Conservation (phyloP, 306 rosid genomes). For the Pterocarpus macrocarpus region DNA sequence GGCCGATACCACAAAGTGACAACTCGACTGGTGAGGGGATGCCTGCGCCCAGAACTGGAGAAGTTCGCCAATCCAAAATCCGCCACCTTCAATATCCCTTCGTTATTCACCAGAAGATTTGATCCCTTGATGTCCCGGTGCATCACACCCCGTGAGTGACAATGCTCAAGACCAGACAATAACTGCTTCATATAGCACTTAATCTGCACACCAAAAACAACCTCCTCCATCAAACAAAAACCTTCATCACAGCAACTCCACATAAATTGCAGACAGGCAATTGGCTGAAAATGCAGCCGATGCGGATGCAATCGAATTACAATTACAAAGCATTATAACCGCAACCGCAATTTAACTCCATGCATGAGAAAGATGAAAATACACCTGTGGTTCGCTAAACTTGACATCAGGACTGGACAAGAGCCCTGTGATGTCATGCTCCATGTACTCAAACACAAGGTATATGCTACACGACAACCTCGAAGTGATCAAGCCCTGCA, state of each 20-base stretch:
- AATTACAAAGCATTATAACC: neutral
- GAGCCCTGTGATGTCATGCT: slow-evolving; percentile 91
- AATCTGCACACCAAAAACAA: slow-evolving; percentile 60
- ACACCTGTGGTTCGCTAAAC: slow-evolving; percentile 85
- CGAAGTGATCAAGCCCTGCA: slow-evolving; percentile 87
- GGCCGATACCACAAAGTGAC: slow-evolving; percentile 98
- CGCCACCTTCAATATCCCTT: slow-evolving; percentile 85
- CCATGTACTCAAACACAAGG: slow-evolving; percentile 96
- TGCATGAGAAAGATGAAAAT: too few relatives aligned
- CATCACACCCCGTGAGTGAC: slow-evolving; percentile 88
- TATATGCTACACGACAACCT: slow-evolving; percentile 81
- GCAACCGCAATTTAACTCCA: too few relatives aligned
- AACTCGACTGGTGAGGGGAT: slow-evolving; percentile 89
- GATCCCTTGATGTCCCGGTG: slow-evolving; percentile 96
- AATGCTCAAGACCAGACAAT: slow-evolving; percentile 86
- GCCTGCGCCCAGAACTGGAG: slow-evolving; percentile 58
- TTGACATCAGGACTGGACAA: slow-evolving; percentile 78
- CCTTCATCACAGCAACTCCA: neutral
- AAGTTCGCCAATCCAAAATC: slow-evolving; percentile 96
- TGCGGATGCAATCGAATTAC: too few relatives aligned
- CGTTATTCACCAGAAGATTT: slow-evolving; percentile 87
- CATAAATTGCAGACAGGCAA: too few relatives aligned
- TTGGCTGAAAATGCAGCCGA: neutral
- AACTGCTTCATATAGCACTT: slow-evolving; percentile 91
- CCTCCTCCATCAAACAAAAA: neutral